Percentiles rank a stretch among this genome's conserved stretches.
Evolutionary conservation across 805 yeast species (phyloP).

Genomic region (Groenewaldozyma tartarivorans): DNA sequence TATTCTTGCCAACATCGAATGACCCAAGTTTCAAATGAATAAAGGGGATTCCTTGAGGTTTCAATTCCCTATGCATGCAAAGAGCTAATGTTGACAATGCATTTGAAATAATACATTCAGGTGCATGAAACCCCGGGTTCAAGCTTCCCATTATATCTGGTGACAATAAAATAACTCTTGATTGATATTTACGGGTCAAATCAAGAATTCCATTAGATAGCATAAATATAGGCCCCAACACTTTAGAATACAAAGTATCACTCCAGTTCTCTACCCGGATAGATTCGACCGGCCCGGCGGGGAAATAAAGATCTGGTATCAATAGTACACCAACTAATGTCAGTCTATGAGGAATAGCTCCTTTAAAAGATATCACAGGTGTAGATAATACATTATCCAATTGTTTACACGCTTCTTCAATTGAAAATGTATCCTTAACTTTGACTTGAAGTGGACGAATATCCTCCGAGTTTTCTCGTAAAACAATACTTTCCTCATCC

Average conservation of each 20-base stretch:
- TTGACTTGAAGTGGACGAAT: slow-evolving; percentile 53
- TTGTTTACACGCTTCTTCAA: slow-evolving; percentile 39
- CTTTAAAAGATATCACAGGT: slow-evolving; percentile 50
- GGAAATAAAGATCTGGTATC: slow-evolving; percentile 60
- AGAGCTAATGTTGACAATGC: slow-evolving; percentile 32
- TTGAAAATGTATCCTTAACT: slow-evolving; percentile 33
- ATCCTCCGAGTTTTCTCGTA: slow-evolving; percentile 53
- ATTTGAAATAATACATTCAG: slow-evolving; percentile 47
- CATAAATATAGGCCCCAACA: slow-evolving; percentile 41
- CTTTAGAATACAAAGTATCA: slow-evolving; percentile 35
- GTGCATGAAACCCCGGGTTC: slow-evolving; percentile 51
- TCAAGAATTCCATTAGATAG: slow-evolving; percentile 47
- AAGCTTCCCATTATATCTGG: slow-evolving; percentile 49
- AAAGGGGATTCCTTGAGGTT: slow-evolving; percentile 35
- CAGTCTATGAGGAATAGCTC: slow-evolving; percentile 47
- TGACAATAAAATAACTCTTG: slow-evolving; percentile 42
- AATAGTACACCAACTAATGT: slow-evolving; percentile 56
- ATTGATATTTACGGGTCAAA: slow-evolving; percentile 40
- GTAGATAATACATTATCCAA: slow-evolving; percentile 41
- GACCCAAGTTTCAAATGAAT: slow-evolving; percentile 40
- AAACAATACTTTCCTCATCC: slow-evolving; percentile 42
- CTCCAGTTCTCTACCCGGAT: slow-evolving; percentile 44
- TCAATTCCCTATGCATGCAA: slow-evolving; percentile 34
- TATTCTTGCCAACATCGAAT: slow-evolving; percentile 29
- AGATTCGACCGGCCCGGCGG: slow-evolving; percentile 58